These are phyloP conservation scores for Penicillium atrosanguineum DNA, from an alignment of 495 filamentous ascomycete species.

Conservation along the genomic window DNA sequence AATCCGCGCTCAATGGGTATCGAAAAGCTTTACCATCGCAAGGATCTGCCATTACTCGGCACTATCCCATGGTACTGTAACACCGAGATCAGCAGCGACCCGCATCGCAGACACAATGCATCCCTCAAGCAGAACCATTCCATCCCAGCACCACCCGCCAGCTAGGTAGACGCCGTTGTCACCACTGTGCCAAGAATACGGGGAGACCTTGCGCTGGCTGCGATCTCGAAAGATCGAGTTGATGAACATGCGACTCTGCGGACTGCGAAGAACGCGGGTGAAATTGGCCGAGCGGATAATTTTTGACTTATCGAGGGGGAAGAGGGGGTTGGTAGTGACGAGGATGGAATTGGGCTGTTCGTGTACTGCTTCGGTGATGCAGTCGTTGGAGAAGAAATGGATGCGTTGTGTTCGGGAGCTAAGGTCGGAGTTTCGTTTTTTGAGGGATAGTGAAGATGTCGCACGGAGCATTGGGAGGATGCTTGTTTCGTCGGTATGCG, in stretches of 20 bases:
- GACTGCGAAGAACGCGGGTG: constrained; percentile 32
- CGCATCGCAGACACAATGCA: constrained; percentile 54
- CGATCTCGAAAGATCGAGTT: constrained; percentile 33
- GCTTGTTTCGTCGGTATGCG: constrained; percentile 1
- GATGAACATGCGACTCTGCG: constrained; percentile 28
- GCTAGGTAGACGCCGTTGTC: constrained; percentile 49
- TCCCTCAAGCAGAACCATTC: constrained; percentile 60
- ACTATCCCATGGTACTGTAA: constrained; percentile 42
- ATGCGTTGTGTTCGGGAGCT: constrained; percentile 15
- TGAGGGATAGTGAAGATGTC: constrained; percentile 2
- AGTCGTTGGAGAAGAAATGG: constrained; percentile 25
- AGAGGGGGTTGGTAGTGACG: constrained; percentile 33
- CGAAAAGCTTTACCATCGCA: background rate
- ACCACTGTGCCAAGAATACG: constrained; percentile 45
- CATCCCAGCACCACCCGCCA: constrained; percentile 64
- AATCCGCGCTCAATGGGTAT: background rate
- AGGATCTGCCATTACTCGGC: background rate
- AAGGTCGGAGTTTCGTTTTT: background rate
- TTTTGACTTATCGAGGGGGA: constrained; percentile 28
- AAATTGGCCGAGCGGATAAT: constrained; percentile 28
- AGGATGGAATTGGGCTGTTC: constrained; percentile 32
- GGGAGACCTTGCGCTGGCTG: background rate
- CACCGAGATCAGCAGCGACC: constrained; percentile 47
- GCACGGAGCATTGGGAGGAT: constrained; percentile 7
- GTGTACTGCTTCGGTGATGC: constrained; percentile 34